Percentiles rank a stretch among this genome's conserved stretches.
These are phyloP conservation scores for Xylaria sp. DNA, from an alignment of 2,329 filamentous ascomycete genomes.

Conservation along the genomic window DNA sequence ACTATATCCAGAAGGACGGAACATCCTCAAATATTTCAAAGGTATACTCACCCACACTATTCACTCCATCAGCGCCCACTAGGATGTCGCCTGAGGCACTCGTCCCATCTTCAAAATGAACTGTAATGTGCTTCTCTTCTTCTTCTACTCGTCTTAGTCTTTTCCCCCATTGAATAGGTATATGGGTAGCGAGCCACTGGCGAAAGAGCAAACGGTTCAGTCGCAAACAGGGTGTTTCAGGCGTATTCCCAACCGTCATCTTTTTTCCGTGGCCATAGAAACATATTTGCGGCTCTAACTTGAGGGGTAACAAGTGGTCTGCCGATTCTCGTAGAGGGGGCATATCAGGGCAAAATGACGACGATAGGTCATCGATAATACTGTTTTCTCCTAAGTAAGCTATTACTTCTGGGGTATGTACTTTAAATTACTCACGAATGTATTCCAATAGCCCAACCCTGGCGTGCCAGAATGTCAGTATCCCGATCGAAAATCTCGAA, in stretches of 20 bases:
- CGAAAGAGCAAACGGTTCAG: constrained; percentile 40
- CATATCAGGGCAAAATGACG: constrained; percentile 31
- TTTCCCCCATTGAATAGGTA: constrained; percentile 45
- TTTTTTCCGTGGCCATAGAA: constrained; percentile 15
- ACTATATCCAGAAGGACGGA: background rate
- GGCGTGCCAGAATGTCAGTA: constrained; percentile 19
- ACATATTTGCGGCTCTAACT: constrained; percentile 22
- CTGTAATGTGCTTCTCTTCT: constrained; percentile 28
- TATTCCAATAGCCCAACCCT: constrained; percentile 25
- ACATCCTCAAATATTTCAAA: constrained; percentile 7
- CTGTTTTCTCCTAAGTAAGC: constrained; percentile 4
- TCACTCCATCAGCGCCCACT: constrained; percentile 45
- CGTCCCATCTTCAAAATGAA: constrained; percentile 44
- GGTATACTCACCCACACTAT: constrained; percentile 41
- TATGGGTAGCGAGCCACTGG: constrained; percentile 42
- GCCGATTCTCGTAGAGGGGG: constrained; percentile 30
- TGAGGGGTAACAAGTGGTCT: constrained; percentile 27
- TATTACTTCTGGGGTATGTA: background rate
- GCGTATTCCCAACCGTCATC: constrained; percentile 21
- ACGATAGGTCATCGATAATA: constrained; percentile 16
- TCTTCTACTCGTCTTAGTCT: constrained; percentile 37
- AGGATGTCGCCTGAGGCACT: constrained; percentile 42
- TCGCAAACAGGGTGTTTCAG: constrained; percentile 34
- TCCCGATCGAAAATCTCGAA: constrained; percentile 33
- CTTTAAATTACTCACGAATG: constrained; percentile 21